Evolutionary conservation across 2,329 filamentous ascomycete species (phyloP).

Genomic region (Coniochaeta sp.): DNA sequence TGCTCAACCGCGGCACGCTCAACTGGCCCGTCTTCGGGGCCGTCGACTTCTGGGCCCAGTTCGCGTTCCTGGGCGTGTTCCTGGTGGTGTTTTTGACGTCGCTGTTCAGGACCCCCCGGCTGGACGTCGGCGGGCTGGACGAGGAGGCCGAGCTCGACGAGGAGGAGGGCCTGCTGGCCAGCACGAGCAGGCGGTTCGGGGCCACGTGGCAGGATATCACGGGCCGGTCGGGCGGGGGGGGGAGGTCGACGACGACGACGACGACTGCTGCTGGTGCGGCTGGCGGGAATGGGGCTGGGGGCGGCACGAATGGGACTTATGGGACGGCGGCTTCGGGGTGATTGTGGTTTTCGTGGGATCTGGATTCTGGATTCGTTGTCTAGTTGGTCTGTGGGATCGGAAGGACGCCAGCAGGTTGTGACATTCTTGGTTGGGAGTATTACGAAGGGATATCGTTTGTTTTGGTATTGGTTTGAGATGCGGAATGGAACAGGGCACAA

Average conservation of each 20-base stretch:
- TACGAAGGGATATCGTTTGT: background rate
- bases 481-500: background rate
- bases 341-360: background rate
- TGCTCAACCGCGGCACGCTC: slow-evolving; percentile 84
- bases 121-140: slow-evolving; percentile 72
- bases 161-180: slow-evolving; percentile 84
- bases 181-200: slow-evolving; percentile 72
- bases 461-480: background rate
- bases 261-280: too few species aligned
- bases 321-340: background rate
- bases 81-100: slow-evolving; percentile 72
- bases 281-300: too few species aligned
- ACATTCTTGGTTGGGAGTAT: background rate
- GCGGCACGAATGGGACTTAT: background rate
- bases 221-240: slow-evolving; percentile 30
- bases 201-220: slow-evolving; percentile 87
- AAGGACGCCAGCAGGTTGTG: background rate
- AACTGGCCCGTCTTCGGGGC: slow-evolving; percentile 95
- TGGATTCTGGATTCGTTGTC: too few species aligned
- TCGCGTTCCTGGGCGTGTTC: slow-evolving; percentile 80
- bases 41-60: slow-evolving; percentile 94
- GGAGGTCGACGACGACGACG: background rate
- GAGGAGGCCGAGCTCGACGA: slow-evolving; percentile 87
- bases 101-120: slow-evolving; percentile 69
- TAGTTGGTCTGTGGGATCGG: too few species aligned